Percentiles rank a stretch among this genome's conserved stretches.
phyloP scores from a whole-genome alignment of 2,329 filamentous ascomycete species.

The Juglanconis juglandina region DNA sequence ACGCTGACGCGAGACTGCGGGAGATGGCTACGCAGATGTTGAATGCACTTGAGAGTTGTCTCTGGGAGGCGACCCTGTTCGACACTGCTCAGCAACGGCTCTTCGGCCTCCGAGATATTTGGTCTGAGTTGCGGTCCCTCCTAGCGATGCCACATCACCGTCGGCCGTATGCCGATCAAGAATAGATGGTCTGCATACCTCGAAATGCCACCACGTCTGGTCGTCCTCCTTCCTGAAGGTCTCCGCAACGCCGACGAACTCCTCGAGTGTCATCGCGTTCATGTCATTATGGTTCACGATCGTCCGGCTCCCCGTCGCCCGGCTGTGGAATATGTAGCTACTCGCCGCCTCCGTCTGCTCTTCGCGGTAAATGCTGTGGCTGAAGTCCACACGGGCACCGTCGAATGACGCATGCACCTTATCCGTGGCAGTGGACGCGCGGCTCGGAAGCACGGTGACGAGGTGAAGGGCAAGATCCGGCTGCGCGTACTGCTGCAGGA shows the following conservation, averaged over 20 bases:
- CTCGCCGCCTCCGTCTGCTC: conserved; percentile 56
- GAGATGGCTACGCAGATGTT: conserved; percentile 45
- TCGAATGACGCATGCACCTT: conserved; percentile 55
- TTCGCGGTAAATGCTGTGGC: conserved; percentile 58
- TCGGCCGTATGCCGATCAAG: background rate
- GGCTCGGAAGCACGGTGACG: conserved; percentile 52
- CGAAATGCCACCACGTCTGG: conserved; percentile 67
- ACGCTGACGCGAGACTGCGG: conserved; percentile 57
- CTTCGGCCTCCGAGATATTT: background rate
- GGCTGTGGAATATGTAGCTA: conserved; percentile 66
- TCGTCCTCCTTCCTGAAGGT: conserved; percentile 31
- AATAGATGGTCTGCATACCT: conserved; percentile 42
- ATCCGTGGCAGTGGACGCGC: conserved; percentile 45
- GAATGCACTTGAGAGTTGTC: conserved; percentile 58
- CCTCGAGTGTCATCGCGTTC: conserved; percentile 61
- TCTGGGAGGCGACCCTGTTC: conserved; percentile 62
- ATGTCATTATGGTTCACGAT: conserved; percentile 68
- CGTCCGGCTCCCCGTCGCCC: conserved; percentile 58
- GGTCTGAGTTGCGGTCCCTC: background rate
- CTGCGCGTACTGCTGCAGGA: conserved; percentile 59
- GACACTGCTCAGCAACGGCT: conserved; percentile 4
- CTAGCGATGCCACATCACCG: background rate
- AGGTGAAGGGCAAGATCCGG: conserved; percentile 38
- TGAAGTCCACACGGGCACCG: conserved; percentile 41
- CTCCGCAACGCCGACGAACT: conserved; percentile 50